Base-by-base conservation (phyloP, 352 stramenopile genomes). In the Thraustochytrium sp. region DNA sequence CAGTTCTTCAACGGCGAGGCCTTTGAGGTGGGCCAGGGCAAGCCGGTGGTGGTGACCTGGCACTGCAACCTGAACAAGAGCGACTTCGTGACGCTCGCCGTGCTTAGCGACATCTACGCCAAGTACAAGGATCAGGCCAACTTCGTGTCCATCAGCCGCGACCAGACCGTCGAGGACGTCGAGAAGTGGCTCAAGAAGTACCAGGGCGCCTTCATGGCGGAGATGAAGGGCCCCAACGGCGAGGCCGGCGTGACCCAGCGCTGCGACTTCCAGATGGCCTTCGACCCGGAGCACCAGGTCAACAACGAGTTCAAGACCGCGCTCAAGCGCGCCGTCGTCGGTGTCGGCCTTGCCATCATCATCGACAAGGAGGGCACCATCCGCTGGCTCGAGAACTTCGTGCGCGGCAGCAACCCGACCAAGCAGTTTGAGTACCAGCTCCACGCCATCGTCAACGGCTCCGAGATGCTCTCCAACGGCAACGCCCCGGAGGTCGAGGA, bases 181-280 rank as follows among this genome's bases (percentile, higher is more conserved):
- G 68, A 80, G 68, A 80, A 80, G 68, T 80, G 68, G 68, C 68
- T 80, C 68, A 80, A 80, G 68, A 80, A 80, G 68, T 80, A 80
- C 44, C 31, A 80, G n/a, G 48, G 53, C 51, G 31, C 48, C 48
- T 64, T 65, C 46, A 65, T 80, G 48, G 68, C 68, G 23, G 68
- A 80, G 68, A 46, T 63, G 48, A 65, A 61, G 48, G 68, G 68
- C 48, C 68, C 48, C 68, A 64, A 64, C 37, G 68, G 68, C 68
- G 68, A 61, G 26, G 68, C 68, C 26, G 68, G 68, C 34, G 34
- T 61, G 44, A 64, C 48, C 44, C 31, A 46, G 48, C 48, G 34
- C 48, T 80, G 68, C 68, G 68, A 80, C 68, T 80, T 80, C 53
- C 48, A 46, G 31, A 80, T 80, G 68, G 68, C 68, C 68, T 80